phyloP scores from a whole-genome alignment of 2,329 filamentous ascomycete species.

The Purpureocillium takamizusanense region DNA sequence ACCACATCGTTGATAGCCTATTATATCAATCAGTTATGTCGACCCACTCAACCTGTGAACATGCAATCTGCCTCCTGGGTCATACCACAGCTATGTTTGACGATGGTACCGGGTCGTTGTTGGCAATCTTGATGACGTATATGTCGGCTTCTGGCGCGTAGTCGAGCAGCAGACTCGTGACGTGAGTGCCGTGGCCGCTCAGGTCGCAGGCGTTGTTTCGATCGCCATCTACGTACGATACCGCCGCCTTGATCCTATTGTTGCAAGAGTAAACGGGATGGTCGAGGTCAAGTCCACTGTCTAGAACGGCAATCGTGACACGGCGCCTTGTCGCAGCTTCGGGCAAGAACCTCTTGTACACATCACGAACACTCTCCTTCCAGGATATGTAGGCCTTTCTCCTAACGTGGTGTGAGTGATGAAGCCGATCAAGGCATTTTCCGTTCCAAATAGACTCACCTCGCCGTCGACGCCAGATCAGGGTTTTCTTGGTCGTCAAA shows the following conservation, averaged over 20 bases:
- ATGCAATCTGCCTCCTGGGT: background rate
- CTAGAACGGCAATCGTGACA: background rate
- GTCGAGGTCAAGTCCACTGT: background rate
- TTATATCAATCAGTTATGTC: background rate
- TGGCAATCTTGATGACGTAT: constrained; percentile 6
- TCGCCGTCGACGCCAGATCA: too few relatives aligned
- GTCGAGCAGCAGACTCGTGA: constrained; percentile 4
- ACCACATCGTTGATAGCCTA: constrained; percentile 9
- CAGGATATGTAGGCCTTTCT: background rate
- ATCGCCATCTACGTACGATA: too few relatives aligned
- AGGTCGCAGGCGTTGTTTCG: background rate
- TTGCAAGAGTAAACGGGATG: background rate
- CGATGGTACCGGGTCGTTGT: background rate
- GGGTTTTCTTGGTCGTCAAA: too few relatives aligned
- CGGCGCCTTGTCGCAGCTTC: background rate
- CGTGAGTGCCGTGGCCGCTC: constrained; percentile 6
- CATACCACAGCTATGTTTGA: background rate
- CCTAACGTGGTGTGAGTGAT: too few relatives aligned
- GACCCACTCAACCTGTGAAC: too few relatives aligned
- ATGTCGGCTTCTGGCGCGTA: constrained; percentile 4
- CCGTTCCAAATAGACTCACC: background rate
- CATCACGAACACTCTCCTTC: background rate
- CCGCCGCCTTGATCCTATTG: background rate
- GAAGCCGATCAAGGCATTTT: too few relatives aligned
- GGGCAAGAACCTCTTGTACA: background rate